Evolutionary conservation across 208 protist species (phyloP), one percentile per base, ranked within the genome.

Genomic region (Kentomonas sorsogonicus): DNA sequence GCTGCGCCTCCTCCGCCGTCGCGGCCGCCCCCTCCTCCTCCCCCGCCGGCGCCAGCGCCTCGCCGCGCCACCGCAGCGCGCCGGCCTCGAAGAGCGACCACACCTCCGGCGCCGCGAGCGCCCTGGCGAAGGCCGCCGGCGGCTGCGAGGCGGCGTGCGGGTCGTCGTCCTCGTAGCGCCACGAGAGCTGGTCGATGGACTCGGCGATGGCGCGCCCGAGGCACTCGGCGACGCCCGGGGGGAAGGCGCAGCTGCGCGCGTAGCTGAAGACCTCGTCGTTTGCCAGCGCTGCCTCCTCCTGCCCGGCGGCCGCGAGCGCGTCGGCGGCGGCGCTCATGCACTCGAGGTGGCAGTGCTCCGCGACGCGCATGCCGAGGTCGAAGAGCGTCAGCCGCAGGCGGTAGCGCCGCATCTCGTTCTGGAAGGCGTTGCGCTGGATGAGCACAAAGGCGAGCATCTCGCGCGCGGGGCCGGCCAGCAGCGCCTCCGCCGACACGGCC

Each of bases 321-420:
- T 93, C 86, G 16, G 86, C 83, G 2, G 52, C 46, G 15, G 61
- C 63, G 62, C 79, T 89, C 87, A 91, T 91, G 57, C 72, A 78
- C 41, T 81, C 66, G 23, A 94, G 57, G 58, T 94, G 87, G 70
- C 82, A 89, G 55, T 94, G 87, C 72, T 94, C 87, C 2, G 77
- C 87, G 0, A 94, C 87, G 25, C 87, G 83, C 33, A 88, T 63
- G 53, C 87, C 87, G 47, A 89, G 71, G 45, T 91, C 80, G 46
- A 91, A 94, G 13, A 94, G 77, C 47, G 69, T 70, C 25, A 94
- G 66, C 30, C 87, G 83, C 38, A 94, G 64, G 5, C 87, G 87
- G 60, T 94, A 94, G 50, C 76, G 63, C 53, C 79, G 74, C 69
- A 91, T 59, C 54, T 94, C 87, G 58, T 88, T 89, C 47, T 94